Conservation (phyloP, 768 basidiomycete species). For the Amanita phalloides region DNA sequence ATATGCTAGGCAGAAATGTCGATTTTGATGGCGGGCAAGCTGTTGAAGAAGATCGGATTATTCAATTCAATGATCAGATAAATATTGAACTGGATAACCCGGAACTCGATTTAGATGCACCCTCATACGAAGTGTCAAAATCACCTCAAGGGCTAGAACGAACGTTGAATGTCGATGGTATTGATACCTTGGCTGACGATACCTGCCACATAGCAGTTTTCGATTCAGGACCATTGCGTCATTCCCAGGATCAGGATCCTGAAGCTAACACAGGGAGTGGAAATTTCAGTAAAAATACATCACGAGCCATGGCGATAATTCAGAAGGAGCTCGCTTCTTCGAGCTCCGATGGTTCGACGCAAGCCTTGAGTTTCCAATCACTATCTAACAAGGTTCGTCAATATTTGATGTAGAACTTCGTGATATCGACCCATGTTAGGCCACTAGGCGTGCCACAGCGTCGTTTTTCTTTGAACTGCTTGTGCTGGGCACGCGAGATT, state of each 20-base stretch:
- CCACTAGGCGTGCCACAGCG: conserved; percentile 84
- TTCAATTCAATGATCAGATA: not conserved
- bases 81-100: not conserved
- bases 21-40: conserved; percentile 12
- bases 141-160: not conserved
- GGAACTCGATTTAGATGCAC: not conserved
- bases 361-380: conserved; percentile 61
- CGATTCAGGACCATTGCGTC: conserved; percentile 48
- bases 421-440: conserved; percentile 29
- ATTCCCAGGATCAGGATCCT: conserved; percentile 38
- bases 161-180: not conserved
- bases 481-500: conserved; percentile 88
- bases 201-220: conserved; percentile 61
- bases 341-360: conserved; percentile 18
- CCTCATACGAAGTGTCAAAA: not conserved
- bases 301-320: conserved; percentile 71
- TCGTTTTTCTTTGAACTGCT: conserved; percentile 98
- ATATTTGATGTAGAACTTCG: conserved; percentile 4
- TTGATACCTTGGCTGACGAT: not conserved
- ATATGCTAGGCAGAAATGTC: conserved; percentile 6
- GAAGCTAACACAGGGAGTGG: conserved; percentile 41
- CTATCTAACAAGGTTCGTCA: conserved; percentile 68
- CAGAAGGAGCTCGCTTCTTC: conserved; percentile 50
- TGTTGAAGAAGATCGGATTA: conserved; percentile 54
- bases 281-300: conserved; percentile 83